Conservation (phyloP, 768 basidiomycete genomes). For the Polyporus arcularius region DNA sequence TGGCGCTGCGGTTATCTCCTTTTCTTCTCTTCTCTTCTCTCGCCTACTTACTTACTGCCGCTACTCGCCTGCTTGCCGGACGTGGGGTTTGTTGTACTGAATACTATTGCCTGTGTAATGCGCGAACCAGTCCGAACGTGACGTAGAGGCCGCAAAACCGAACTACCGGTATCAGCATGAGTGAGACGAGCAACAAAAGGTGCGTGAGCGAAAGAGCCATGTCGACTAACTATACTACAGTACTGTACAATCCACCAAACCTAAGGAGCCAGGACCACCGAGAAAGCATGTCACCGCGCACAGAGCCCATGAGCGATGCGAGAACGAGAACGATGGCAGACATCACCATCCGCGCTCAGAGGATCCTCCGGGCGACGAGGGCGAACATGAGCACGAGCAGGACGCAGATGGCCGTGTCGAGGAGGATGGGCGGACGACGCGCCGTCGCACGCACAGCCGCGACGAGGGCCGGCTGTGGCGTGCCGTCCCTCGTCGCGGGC, state of each 20-base stretch:
- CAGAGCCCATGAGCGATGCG: too few species aligned
- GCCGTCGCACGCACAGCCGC: slow-evolving; percentile 15
- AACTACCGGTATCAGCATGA: too few species aligned
- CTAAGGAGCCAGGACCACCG: not conserved
- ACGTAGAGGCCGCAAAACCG: not conserved
- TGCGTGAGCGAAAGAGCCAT: not conserved
- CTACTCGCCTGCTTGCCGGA: slow-evolving; percentile 2
- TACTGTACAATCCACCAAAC: slow-evolving; percentile 13
- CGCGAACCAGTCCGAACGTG: not conserved
- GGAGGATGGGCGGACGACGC: slow-evolving; percentile 55
- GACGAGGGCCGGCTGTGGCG: slow-evolving; percentile 19
- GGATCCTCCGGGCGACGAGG: slow-evolving; percentile 62
- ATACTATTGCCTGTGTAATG: slow-evolving; percentile 10
- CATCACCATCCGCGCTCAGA: slow-evolving; percentile 27
- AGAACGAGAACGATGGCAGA: not conserved
- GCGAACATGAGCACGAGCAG: slow-evolving; percentile 68
- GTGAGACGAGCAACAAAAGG: not conserved
- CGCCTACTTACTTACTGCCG: not conserved
- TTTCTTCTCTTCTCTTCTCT: not conserved
- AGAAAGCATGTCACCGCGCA: too few species aligned
- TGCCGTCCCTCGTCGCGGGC: slow-evolving; percentile 10
- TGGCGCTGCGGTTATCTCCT: not conserved
- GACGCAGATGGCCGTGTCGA: slow-evolving; percentile 76
- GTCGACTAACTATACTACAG: not conserved
- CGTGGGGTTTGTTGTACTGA: slow-evolving; percentile 14